Percentiles rank a stretch among this genome's conserved stretches.
phyloP scores from a whole-genome alignment of 352 stramenopile genomes.

The Blastocystis sp. region DNA sequence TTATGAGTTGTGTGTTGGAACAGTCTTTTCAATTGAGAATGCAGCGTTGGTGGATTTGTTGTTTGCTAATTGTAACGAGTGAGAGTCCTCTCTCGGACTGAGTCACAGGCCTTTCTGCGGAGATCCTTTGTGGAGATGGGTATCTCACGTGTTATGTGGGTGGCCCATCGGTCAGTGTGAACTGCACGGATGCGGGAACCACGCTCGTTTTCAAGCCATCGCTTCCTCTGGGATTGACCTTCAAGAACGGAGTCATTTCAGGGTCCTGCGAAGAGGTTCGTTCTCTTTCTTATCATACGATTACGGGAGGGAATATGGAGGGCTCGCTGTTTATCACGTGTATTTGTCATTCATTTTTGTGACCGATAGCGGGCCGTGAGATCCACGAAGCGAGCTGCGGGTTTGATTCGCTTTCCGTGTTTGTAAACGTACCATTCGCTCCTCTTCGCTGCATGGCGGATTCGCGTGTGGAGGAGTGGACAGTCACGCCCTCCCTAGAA shows the following conservation, averaged over 20 bases:
- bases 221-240: neutral
- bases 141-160: neutral
- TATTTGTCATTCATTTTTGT: too few relatives aligned
- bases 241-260: neutral
- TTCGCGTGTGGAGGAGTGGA: neutral
- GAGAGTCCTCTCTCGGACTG: too few relatives aligned
- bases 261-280: neutral
- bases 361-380: too few relatives aligned
- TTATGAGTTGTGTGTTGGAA: neutral
- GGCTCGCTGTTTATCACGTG: too few relatives aligned
- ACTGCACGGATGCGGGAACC: neutral
- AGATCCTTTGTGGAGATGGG: neutral
- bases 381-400: too few relatives aligned
- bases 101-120: too few relatives aligned
- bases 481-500: neutral
- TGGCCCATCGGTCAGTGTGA: neutral
- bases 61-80: too few relatives aligned
- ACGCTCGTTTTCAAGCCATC: neutral
- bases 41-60: too few relatives aligned
- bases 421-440: neutral
- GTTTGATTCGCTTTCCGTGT: neutral
- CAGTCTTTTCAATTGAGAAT: neutral
- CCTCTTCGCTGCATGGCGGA: neutral
- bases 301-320: too few relatives aligned
- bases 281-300: too few relatives aligned